Evolutionary conservation across 2,329 filamentous ascomycete genomes (phyloP), one percentile per base, ranked within the genome.

Genomic region (Arthrobotrys conoides): DNA sequence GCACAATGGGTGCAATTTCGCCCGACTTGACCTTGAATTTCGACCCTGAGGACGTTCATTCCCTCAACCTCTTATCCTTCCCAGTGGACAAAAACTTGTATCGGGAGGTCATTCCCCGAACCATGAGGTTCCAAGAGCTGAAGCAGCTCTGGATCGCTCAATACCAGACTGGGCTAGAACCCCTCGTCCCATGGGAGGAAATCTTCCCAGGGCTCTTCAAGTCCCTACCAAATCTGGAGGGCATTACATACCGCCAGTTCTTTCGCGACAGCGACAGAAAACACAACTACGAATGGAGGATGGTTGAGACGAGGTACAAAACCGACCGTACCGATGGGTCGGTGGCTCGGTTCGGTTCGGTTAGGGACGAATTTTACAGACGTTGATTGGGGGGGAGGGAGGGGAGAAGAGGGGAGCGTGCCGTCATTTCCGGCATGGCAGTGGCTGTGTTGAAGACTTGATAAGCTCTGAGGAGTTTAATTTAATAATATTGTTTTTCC

Each of bases 201-300:
- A 59, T n/a, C 9, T 38, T 59, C 53, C 30, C 30, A 5, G 53
- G 9, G 3, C 53, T 59, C 9, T 16, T 41, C n/a, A 36, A 20
- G 30, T 41, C 30, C n/a, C 18, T 59, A 33, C 30, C n/a, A 38
- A 59, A 38, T 22, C 53, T 59, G 9, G 30, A 59, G 33, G 16
- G 16, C 6, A 59, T 59, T n/a, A 59, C 53, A 22, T 41, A 59
- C 30, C 53, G 53, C 53, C 53, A 16, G 30, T 59, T 59, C 30
- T 59, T 59, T 30, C 53, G 53, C 8, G 53, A 59, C 18, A 59
- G 53, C 18, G 30, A 59, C n/a, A 16, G 18, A 22, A 16, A 14
- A 59, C 53, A 59, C 30, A 38, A 38, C 5, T 22, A 22, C 30
- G 53, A 41, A 10, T 59, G 53, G 53, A 59, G 53, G 33, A 59